Evolutionary conservation across 1,139 yeast species (phyloP), one percentile per base, ranked within the genome.

Genomic region (Diutina neorugosa): DNA sequence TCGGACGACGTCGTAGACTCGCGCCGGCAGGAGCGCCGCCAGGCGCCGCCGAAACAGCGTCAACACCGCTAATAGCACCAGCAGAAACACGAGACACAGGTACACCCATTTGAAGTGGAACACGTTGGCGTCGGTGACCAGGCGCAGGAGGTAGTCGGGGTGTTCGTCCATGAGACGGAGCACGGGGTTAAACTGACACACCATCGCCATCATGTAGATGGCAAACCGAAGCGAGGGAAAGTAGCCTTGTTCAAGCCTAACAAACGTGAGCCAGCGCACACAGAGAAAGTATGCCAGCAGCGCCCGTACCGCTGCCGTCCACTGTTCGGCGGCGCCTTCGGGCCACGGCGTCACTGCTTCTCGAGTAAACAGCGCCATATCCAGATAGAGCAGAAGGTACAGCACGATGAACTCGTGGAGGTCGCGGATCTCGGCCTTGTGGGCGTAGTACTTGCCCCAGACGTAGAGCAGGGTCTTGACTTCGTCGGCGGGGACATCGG

Each of bases 141-240:
- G 34, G 1, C 51, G 53, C 2, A 43, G 49, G 4, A 62, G 44
- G 16, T 66, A 51, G 41, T 56, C 58, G 11, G 51, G 52, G 2
- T 62, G 63, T 12, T 56, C 56, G 34, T 57, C 54, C 21, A 31
- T 31, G 2, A 31, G n/a, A 2, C 34, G 23, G 19, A 54, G 53
- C 12, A 48, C 52, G 21, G 44, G 34, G 54, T 69, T 69, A 55
- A 67, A 66, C 42, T 63, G 48, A 44, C 63, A 59, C 44, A 64
- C 46, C 59, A 69, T 61, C 2, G 66, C 54, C 1, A 72, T 66
- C 19, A 67, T 51, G 55, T 65, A 69, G 11, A 68, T 60, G 1
- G 67, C 56, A 55, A 62, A 69, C 44, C 74, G 57, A 52, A 70
- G 61, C 12, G 69, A 60, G 0, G 75, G 72, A 55, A 69, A 71